Percentiles rank a stretch among this genome's conserved stretches.
phyloP scores from a whole-genome alignment of 805 yeast species.

The Cyberlindnera japonica region DNA sequence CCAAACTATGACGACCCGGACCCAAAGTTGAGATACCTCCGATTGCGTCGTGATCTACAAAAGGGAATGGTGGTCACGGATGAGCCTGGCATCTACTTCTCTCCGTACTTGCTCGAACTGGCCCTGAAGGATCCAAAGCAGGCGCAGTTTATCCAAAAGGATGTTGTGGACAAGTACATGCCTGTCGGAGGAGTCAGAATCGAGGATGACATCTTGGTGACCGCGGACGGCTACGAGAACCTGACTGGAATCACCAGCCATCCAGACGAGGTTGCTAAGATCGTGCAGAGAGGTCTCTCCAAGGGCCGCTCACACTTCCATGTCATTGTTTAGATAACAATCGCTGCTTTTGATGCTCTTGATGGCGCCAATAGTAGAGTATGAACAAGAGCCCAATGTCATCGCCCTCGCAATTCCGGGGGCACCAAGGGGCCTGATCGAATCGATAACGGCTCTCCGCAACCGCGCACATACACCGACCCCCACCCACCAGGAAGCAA shows the following conservation, averaged over 20 bases:
- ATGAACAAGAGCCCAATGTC: not conserved
- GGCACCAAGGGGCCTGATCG: not conserved
- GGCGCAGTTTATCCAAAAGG: slow-evolving; percentile 46
- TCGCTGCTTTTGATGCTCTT: not conserved
- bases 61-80: slow-evolving; percentile 86
- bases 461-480: not conserved
- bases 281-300: slow-evolving; percentile 66
- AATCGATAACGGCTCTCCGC: not conserved
- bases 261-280: slow-evolving; percentile 73
- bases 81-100: slow-evolving; percentile 94
- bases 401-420: no score
- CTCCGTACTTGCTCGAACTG: slow-evolving; percentile 72
- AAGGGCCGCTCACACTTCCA: slow-evolving; percentile 68
- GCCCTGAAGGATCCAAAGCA: slow-evolving; percentile 43
- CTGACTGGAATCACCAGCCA: slow-evolving; percentile 82
- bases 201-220: slow-evolving; percentile 86
- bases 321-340: slow-evolving; percentile 17
- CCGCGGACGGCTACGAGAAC: slow-evolving; percentile 73
- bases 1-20: slow-evolving; percentile 84
- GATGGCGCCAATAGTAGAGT: not conserved
- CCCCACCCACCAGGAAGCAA: not conserved
- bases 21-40: slow-evolving; percentile 68
- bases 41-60: slow-evolving; percentile 71
- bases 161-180: slow-evolving; percentile 72
- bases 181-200: slow-evolving; percentile 96